Percentiles rank a stretch among this genome's conserved stretches.
phyloP scores from a whole-genome alignment of 176 grass and related monocot genomes.

The Pharus latifolius region DNA sequence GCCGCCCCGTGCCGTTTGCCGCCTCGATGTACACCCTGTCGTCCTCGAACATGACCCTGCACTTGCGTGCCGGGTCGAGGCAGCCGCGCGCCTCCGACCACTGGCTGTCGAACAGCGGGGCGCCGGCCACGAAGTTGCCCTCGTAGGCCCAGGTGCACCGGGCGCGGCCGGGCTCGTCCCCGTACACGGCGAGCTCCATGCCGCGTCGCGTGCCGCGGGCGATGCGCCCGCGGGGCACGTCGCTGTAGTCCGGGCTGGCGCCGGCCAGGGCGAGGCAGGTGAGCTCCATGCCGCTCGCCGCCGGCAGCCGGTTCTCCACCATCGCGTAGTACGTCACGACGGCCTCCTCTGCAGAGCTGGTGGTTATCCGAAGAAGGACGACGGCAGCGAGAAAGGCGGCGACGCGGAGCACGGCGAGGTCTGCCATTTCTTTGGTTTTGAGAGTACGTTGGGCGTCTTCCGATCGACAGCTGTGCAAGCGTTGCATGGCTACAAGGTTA shows the following conservation, averaged over 20 bases:
- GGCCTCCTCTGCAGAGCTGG: no score
- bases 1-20: background rate
- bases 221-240: slow-evolving; percentile 23
- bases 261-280: slow-evolving; percentile 15
- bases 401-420: slow-evolving; percentile 20
- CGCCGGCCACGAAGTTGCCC: slow-evolving; percentile 28
- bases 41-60: slow-evolving; percentile 35
- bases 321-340: slow-evolving; percentile 10
- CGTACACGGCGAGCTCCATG: slow-evolving; percentile 3
- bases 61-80: slow-evolving; percentile 9
- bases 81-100: slow-evolving; percentile 17
- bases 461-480: no score
- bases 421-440: slow-evolving; percentile 1
- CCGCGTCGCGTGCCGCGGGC: slow-evolving; percentile 14
- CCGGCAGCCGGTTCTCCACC: slow-evolving; percentile 20
- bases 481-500: no score
- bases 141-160: slow-evolving; percentile 33
- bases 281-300: slow-evolving; percentile 17
- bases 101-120: slow-evolving; percentile 22
- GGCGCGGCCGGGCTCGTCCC: background rate
- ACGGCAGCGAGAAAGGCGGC: background rate
- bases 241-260: background rate
- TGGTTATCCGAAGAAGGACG: no score
- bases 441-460: no score
- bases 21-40: background rate